A percentile compares a stretch with the other conserved stretches of the same genome.
These are phyloP conservation scores for Stenogyne calaminthoides DNA, from an alignment of 305 asterid genomes.

Conservation along the genomic window DNA sequence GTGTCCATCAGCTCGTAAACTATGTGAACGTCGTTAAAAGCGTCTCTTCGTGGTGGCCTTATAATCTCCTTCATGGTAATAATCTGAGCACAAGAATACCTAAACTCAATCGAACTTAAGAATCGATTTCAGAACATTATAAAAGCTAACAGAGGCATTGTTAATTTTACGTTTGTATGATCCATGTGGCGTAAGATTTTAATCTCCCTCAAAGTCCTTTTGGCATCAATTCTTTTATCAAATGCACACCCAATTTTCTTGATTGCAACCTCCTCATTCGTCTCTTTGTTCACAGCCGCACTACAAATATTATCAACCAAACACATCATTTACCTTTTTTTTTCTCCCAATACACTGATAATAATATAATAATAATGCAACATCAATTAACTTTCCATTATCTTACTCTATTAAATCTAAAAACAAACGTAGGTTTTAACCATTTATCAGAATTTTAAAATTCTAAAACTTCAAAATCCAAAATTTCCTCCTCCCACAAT, in stretches of 20 bases:
- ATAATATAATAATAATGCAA: too few species aligned
- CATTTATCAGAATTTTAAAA: too few species aligned
- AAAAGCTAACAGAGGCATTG: background rate
- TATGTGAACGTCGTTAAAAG: conserved; percentile 23
- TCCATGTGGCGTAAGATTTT: conserved; percentile 28
- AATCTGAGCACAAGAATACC: conserved; percentile 5
- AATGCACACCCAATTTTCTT: conserved; percentile 27
- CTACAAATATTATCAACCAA: background rate
- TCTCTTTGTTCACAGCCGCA: conserved; percentile 26
- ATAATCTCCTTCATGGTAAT: conserved; percentile 22
- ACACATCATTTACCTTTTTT: too few species aligned
- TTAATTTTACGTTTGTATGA: conserved; percentile 23
- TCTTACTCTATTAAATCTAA: too few species aligned
- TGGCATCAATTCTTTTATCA: conserved; percentile 25
- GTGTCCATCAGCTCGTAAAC: conserved; percentile 30
- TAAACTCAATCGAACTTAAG: background rate
- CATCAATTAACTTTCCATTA: too few species aligned
- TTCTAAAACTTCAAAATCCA: too few species aligned
- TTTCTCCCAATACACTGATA: too few species aligned
- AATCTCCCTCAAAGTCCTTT: conserved; percentile 27
- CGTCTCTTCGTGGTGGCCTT: conserved; percentile 25
- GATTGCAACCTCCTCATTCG: conserved; percentile 23
- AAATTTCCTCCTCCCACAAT: too few species aligned
- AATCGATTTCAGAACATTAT: background rate
- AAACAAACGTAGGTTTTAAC: too few species aligned